Percentiles rank a stretch among this genome's conserved stretches.
phyloP scores from a whole-genome alignment of 1,139 yeast genomes.

The Candida freyschussii region DNA sequence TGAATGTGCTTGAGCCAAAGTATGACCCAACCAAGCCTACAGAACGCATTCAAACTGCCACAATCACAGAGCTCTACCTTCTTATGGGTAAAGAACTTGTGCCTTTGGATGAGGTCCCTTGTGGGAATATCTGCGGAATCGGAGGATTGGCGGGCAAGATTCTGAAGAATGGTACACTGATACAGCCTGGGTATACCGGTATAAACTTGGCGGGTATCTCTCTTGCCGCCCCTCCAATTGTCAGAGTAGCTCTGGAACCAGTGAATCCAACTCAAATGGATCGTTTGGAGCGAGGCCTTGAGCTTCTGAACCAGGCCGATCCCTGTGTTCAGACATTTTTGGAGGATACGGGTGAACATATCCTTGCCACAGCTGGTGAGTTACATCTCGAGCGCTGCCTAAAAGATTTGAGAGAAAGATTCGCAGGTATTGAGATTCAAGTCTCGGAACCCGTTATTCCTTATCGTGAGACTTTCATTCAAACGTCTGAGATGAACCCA shows the following conservation, averaged over 20 bases:
- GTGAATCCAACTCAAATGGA: slow-evolving; percentile 77
- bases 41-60: slow-evolving; percentile 50
- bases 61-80: slow-evolving; percentile 65
- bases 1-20: slow-evolving; percentile 80
- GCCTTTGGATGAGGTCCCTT: slow-evolving; percentile 74
- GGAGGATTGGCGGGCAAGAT: slow-evolving; percentile 84
- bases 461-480: slow-evolving; percentile 77
- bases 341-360: slow-evolving; percentile 88
- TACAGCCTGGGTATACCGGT: slow-evolving; percentile 46
- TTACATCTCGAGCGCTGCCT: slow-evolving; percentile 87
- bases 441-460: slow-evolving; percentile 94
- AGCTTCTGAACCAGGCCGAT: slow-evolving; percentile 77
- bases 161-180: slow-evolving; percentile 81
- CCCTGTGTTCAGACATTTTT: slow-evolving; percentile 86
- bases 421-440: slow-evolving; percentile 85
- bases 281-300: slow-evolving; percentile 72
- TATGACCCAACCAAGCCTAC: slow-evolving; percentile 68
- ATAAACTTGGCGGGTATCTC: slow-evolving; percentile 68
- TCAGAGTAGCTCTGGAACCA: slow-evolving; percentile 93
- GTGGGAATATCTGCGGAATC: slow-evolving; percentile 93
- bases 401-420: slow-evolving; percentile 82
- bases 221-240: slow-evolving; percentile 74
- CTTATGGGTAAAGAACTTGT: slow-evolving; percentile 93
- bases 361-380: slow-evolving; percentile 94
- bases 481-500: slow-evolving; percentile 41